Base-by-base conservation (phyloP, 176 grass and related monocot genomes). In the Carex scoparia region DNA sequence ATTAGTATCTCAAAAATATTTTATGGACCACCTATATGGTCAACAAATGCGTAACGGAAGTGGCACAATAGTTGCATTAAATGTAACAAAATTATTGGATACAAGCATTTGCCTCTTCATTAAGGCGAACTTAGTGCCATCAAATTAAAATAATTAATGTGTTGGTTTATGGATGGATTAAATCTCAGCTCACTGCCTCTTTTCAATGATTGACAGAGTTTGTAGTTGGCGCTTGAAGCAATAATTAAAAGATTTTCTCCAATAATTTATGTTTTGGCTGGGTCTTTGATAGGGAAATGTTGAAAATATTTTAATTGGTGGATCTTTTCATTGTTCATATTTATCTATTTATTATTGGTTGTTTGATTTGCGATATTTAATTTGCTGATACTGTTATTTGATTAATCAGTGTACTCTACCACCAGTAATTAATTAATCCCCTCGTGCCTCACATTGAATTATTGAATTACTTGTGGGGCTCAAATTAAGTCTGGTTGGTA, bases 1-100 rank as follows among this genome's bases (percentile, higher is more conserved):
- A 76, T 76, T 37, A 58, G 6, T 35, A 79, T 27, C 9, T 54
- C 10, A 55, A 14, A 54, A 83, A 32, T 67, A 51, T 32, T 49
- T 83, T 35, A 10, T 27, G 61, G 60, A 65, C 10, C 80, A 83
- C 19, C 40, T 30, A 65, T n/a, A 49, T 2, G 1, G 31, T 51
- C 63, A 81, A 81, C 28, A 79, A 79, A 56, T 83, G 27, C 81
- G 61, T 69, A 32, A 67, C 10, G 65, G 42, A 67, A 83, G 68
- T 46, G 81, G 81, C 58, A 83, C 30, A 83, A 83, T 19, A 49
- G 33, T 48, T 0, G 40, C 79, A 81, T 65, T 65, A 53, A 66
- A 83, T 66, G 14, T 31, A 23, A 7, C 27, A 33, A 28, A 83
- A 83, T 61, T 33, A 83, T 69, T 83, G 81, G 81, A 53, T 3